Percentiles rank a stretch among this genome's conserved stretches.
These are phyloP conservation scores for Colletotrichum sublineola DNA, from an alignment of 2,329 filamentous ascomycete species.

Conservation along the genomic window DNA sequence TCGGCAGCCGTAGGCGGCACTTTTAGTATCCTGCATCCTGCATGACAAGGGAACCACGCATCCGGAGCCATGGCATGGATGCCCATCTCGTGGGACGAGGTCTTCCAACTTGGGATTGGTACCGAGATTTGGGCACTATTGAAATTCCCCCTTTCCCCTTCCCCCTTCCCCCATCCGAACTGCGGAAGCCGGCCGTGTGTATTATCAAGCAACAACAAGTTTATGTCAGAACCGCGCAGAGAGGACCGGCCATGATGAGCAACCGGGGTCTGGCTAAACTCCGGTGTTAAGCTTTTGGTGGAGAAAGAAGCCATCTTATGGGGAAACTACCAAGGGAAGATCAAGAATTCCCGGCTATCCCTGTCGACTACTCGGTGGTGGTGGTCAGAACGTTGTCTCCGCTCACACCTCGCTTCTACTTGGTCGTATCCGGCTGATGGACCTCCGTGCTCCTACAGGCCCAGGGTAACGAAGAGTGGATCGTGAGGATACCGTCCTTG, in stretches of 20 bases:
- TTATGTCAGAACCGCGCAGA: neutral
- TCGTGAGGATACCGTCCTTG: neutral
- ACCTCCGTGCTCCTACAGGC: neutral
- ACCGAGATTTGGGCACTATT: conserved; percentile 28
- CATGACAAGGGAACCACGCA: conserved; percentile 11
- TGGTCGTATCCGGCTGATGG: conserved; percentile 18
- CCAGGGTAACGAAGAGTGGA: neutral
- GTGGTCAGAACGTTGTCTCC: neutral
- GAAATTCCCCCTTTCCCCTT: conserved; percentile 12
- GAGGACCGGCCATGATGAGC: neutral
- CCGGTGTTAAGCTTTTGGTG: conserved; percentile 6
- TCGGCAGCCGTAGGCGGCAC: conserved; percentile 14
- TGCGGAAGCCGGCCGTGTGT: conserved; percentile 24
- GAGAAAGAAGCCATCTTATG: neutral
- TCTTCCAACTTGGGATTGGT: conserved; percentile 23
- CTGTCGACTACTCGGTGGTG: neutral
- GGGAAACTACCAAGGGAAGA: neutral
- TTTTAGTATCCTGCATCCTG: conserved; percentile 33
- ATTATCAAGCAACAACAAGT: neutral
- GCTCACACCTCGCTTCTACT: neutral
- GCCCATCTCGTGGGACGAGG: conserved; percentile 15
- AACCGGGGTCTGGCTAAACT: neutral
- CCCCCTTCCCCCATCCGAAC: conserved; percentile 18
- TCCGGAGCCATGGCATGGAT: conserved; percentile 19
- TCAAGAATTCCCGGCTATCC: conserved; percentile 15